Evolutionary conservation across 352 stramenopile genomes (phyloP).

Genomic region (Globisporangium splendens): DNA sequence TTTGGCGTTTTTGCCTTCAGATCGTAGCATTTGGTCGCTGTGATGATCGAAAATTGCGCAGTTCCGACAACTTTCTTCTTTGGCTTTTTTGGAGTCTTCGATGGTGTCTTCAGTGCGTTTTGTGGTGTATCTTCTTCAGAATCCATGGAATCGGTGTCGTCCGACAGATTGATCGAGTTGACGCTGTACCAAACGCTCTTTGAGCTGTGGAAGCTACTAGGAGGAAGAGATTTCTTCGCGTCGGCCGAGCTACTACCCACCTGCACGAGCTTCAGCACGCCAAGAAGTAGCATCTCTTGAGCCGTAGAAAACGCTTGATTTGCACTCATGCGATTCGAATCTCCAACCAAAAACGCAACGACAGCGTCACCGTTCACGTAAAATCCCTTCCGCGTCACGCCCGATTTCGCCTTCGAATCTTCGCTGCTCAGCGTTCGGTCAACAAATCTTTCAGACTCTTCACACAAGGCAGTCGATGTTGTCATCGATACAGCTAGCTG

Average conservation of each 20-base stretch:
- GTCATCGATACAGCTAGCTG: conserved; percentile 71
- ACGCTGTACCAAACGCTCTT: conserved; percentile 80
- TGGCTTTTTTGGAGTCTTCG: conserved; percentile 18
- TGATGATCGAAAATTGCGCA: conserved; percentile 87
- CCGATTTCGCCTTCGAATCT: conserved; percentile 20
- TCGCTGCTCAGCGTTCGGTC: conserved; percentile 29
- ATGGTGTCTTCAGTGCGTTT: conserved; percentile 13
- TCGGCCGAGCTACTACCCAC: conserved; percentile 7
- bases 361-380: conserved; percentile 75
- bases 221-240: conserved; percentile 15
- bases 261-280: conserved; percentile 53
- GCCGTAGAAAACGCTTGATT: conserved; percentile 64
- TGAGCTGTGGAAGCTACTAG: conserved; percentile 67
- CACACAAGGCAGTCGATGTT: conserved; percentile 54
- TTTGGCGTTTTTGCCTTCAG: conserved; percentile 77
- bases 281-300: conserved; percentile 74
- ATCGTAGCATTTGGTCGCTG: conserved; percentile 81
- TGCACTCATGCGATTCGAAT: conserved; percentile 51
- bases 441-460: conserved; percentile 65
- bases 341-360: conserved; percentile 69
- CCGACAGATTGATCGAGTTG: conserved; percentile 67
- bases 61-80: conserved; percentile 30
- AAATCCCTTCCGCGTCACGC: conserved; percentile 55
- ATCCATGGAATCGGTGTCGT: conserved; percentile 70
- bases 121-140: conserved; percentile 50